These are phyloP conservation scores for Areca catechu DNA, from an alignment of 176 grass and related monocot genomes.

Conservation along the genomic window DNA sequence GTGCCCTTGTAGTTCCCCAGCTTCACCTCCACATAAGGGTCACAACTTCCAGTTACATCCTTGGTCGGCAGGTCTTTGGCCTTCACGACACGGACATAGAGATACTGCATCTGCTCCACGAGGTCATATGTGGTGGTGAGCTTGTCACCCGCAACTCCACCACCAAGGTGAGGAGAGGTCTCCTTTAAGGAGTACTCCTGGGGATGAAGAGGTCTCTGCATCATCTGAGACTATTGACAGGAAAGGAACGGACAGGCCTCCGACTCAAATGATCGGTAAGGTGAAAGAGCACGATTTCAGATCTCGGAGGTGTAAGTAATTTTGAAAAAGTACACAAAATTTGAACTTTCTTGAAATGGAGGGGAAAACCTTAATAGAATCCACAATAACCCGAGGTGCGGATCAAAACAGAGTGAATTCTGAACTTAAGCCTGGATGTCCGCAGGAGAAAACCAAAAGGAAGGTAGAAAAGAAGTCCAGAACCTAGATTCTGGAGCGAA, in stretches of 20 bases:
- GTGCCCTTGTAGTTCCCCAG: constrained; percentile 55
- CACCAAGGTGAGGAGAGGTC: constrained; percentile 49
- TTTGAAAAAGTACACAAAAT: too few relatives aligned
- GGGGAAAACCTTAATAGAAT: too few relatives aligned
- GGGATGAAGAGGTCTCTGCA: constrained; percentile 45
- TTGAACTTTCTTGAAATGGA: too few relatives aligned
- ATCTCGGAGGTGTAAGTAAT: too few relatives aligned
- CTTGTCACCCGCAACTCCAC: constrained; percentile 44
- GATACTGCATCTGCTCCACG: constrained; percentile 75
- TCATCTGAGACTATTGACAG: constrained; percentile 27
- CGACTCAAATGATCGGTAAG: not conserved
- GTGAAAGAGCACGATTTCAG: too few relatives aligned
- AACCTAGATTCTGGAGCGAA: too few relatives aligned
- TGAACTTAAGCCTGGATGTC: too few relatives aligned
- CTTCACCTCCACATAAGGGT: constrained; percentile 63
- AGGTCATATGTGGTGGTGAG: constrained; percentile 61
- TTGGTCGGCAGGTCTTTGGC: constrained; percentile 48
- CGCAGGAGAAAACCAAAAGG: too few relatives aligned
- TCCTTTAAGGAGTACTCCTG: constrained; percentile 75
- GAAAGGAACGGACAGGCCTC: not conserved
- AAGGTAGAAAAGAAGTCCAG: too few relatives aligned
- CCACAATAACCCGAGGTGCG: too few relatives aligned
- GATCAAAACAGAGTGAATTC: too few relatives aligned
- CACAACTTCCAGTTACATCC: constrained; percentile 55
- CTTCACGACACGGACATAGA: constrained; percentile 64